phyloP scores from a whole-genome alignment of 176 grass and related monocot species.

The Poa annua region DNA sequence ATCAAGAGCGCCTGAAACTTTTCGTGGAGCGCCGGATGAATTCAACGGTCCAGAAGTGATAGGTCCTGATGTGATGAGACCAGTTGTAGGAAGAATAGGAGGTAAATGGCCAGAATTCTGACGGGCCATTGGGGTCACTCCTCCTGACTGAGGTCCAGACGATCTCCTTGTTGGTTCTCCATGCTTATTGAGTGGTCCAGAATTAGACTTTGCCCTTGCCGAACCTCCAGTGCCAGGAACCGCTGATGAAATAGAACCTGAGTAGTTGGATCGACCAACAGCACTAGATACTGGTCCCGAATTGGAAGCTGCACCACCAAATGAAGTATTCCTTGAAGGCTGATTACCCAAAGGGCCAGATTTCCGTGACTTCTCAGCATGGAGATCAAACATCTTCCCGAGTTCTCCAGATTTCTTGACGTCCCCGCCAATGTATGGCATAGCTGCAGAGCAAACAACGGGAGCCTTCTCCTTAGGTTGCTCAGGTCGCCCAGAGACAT shows the following conservation, averaged over 20 bases:
- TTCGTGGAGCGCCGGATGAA: conserved; percentile 63
- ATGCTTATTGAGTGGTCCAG: conserved; percentile 91
- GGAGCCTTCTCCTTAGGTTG: conserved; percentile 84
- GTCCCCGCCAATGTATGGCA: conserved; percentile 91
- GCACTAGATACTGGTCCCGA: conserved; percentile 67
- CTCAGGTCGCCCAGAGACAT: conserved; percentile 88
- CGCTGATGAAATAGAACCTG: conserved; percentile 64
- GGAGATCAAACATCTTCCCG: conserved; percentile 80
- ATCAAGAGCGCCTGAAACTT: conserved; percentile 66
- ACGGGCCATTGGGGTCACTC: conserved; percentile 66
- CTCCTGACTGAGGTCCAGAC: conserved; percentile 87
- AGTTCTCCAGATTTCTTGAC: conserved; percentile 89
- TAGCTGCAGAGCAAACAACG: conserved; percentile 66
- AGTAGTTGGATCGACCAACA: conserved; percentile 60
- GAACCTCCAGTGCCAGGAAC: conserved; percentile 62
- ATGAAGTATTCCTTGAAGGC: conserved; percentile 66
- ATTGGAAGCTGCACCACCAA: conserved; percentile 55
- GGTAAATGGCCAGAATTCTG: conserved; percentile 71
- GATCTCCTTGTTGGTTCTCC: conserved; percentile 70
- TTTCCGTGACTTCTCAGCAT: conserved; percentile 60
- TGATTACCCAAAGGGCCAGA: conserved; percentile 73
- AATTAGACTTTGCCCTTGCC: conserved; percentile 82
- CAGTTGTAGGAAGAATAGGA: conserved; percentile 78
- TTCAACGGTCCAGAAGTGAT: conserved; percentile 68
- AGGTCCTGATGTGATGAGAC: conserved; percentile 89